Conservation (phyloP, 1,284 basidiomycete species). For the Moesziomyces globuligerus region DNA sequence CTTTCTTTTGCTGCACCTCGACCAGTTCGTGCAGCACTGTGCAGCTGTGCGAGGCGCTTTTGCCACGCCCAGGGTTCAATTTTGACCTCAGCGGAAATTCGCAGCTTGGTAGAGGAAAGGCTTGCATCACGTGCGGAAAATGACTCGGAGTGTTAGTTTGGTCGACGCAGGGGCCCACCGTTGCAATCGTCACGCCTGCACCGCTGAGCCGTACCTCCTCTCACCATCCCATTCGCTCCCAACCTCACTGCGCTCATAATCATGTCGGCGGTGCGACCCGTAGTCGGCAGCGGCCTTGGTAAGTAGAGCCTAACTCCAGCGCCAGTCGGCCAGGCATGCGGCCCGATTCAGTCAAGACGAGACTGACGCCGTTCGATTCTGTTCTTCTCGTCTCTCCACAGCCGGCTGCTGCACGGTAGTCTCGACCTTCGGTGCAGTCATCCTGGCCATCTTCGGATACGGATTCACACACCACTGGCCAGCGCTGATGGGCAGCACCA, state of each 20-base stretch:
- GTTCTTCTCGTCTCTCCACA: conserved; percentile 35
- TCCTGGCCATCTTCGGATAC: conserved; percentile 68
- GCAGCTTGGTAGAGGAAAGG: background rate
- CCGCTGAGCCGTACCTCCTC: conserved; percentile 4
- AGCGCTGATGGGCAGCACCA: conserved; percentile 70
- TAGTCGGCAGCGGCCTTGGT: conserved; percentile 58
- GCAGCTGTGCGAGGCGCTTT: conserved; percentile 17
- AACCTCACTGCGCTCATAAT: background rate
- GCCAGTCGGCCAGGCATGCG: too few species aligned
- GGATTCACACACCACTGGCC: conserved; percentile 67
- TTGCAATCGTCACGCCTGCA: conserved; percentile 6
- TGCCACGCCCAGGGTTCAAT: conserved; percentile 26
- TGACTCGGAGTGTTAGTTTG: conserved; percentile 12
- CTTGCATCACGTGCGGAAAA: conserved; percentile 3
- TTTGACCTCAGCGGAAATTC: background rate
- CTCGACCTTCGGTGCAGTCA: conserved; percentile 71
- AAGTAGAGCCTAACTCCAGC: conserved; percentile 9
- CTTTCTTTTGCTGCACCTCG: conserved; percentile 26
- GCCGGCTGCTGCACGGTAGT: conserved; percentile 72
- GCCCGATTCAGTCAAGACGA: background rate
- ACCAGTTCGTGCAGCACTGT: conserved; percentile 22
- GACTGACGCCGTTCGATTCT: background rate
- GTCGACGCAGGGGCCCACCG: conserved; percentile 24
- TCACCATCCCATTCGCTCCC: conserved; percentile 2
- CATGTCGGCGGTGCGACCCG: conserved; percentile 45